Base-by-base conservation (phyloP, 495 filamentous ascomycete species). In the Hyaloscypha finlandica region DNA sequence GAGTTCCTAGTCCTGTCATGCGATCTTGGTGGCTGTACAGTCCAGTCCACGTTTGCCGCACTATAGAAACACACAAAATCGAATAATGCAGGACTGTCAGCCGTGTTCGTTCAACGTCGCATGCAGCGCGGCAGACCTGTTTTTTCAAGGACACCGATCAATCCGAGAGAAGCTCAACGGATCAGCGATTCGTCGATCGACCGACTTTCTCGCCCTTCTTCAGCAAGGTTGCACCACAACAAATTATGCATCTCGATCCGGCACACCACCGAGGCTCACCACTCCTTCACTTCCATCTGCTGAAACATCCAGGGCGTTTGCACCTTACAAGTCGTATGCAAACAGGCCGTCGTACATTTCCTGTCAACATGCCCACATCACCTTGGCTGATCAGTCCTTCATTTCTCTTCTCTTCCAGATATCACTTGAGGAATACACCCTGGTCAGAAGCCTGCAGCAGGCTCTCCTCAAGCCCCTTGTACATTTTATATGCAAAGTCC, bases 41-140 rank as follows among this genome's bases (percentile, higher is more conserved):
- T 20, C 3, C 20, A 32, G 22, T 22, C 48, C 62, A 37, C 48
- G 52, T 30, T 35, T 37, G 52, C 29, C 30, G 29, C 22, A 22
- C 16, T 19, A 30, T n/a, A 51, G n/a, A 39, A 32, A 63, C 11
- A 54, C 33, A 33, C 37, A 30, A 61, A 54, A 54, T 59, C 64
- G 29, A 20, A 63, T 67, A 20, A 63, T 67, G 32, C 37, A 55
- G 11, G 48, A 62, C 33, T 66, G 68, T 59, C 68, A 66, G 63
- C 68, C 68, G 68, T 70, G 63, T 63, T 59, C 53, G 59, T 63
- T 57, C 53, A 66, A 66, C 63, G 57, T 70, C 58, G 63, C 63
- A 70, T 66, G 68, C 63, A 70, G 54, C 22, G n/a, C 58, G 57
- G n/a, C 30, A 61, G 53, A 58, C 68, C 48, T 63, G 58, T 58